A percentile compares a stretch with the other conserved stretches of the same genome.
These are phyloP conservation scores for Boletus rubropictus DNA, from an alignment of 768 basidiomycete species.

Conservation along the genomic window DNA sequence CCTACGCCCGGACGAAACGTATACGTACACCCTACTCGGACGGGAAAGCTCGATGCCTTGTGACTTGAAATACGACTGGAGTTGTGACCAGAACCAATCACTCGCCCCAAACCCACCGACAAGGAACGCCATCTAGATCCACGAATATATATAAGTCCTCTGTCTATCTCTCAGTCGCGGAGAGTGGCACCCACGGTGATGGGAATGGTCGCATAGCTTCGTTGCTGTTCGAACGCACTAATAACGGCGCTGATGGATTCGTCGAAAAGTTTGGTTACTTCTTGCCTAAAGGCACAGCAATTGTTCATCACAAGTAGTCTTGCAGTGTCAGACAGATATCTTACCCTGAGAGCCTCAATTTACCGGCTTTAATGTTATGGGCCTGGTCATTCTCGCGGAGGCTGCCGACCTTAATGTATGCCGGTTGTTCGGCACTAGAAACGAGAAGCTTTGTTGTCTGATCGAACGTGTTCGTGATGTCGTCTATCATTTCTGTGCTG, in stretches of 20 bases:
- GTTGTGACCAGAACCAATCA: conserved; percentile 38
- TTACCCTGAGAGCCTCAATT: conserved; percentile 34
- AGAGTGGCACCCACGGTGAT: conserved; percentile 26
- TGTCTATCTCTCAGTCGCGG: background rate
- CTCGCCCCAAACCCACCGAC: conserved; percentile 49
- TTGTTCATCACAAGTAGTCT: background rate
- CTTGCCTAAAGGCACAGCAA: conserved; percentile 20
- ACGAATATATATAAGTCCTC: background rate
- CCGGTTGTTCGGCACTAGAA: conserved; percentile 28
- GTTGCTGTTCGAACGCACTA: conserved; percentile 29
- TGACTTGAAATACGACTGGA: conserved; percentile 32
- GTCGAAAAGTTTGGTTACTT: conserved; percentile 37
- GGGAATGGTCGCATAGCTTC: conserved; percentile 10
- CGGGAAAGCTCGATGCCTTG: conserved; percentile 38
- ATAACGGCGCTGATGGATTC: conserved; percentile 33
- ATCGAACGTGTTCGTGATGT: conserved; percentile 33
- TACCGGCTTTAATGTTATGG: conserved; percentile 30
- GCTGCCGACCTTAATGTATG: conserved; percentile 37
- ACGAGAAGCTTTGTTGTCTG: conserved; percentile 35
- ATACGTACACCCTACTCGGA: conserved; percentile 43
- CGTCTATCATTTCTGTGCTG: conserved; percentile 26
- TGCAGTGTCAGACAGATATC: background rate
- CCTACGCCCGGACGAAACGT: conserved; percentile 1
- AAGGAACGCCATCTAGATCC: conserved; percentile 32
- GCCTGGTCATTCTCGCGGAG: conserved; percentile 28